Evolutionary conservation across 73 alveolate genomes (phyloP).

Genomic region (Tetrahymena thermophila): DNA sequence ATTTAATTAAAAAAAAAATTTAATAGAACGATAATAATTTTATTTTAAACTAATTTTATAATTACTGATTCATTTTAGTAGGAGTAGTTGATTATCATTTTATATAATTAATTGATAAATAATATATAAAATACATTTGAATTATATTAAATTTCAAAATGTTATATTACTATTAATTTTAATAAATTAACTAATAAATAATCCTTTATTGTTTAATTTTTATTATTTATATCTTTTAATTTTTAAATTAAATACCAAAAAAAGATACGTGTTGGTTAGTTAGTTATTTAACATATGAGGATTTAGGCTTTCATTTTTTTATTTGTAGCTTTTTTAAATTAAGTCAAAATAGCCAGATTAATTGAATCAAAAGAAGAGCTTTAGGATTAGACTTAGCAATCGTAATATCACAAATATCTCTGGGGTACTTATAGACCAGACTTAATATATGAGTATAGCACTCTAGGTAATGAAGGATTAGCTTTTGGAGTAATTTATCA

Average conservation of each 20-base stretch:
- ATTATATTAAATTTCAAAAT: too few relatives aligned
- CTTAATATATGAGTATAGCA: neutral
- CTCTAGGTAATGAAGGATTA: neutral
- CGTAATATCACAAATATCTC: neutral
- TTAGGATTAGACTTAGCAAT: neutral
- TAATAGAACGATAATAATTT: too few relatives aligned
- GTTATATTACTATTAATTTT: too few relatives aligned
- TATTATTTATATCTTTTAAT: neutral
- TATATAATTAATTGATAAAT: too few relatives aligned
- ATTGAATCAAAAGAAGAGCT: neutral
- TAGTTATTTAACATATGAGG: neutral
- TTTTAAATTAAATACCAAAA: neutral
- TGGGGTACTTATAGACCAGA: constrained; percentile 3
- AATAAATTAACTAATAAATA: neutral
- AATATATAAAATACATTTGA: too few relatives aligned
- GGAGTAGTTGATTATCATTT: too few relatives aligned
- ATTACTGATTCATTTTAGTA: too few relatives aligned
- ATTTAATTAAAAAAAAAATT: too few relatives aligned
- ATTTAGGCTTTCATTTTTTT: neutral
- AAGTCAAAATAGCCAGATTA: neutral
- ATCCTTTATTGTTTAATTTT: neutral
- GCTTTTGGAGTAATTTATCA: neutral
- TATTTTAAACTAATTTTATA: too few relatives aligned
- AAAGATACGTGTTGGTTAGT: neutral
- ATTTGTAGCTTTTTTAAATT: neutral